Percentiles rank a stretch among this genome's conserved stretches.
phyloP scores from a whole-genome alignment of 176 grass and related monocot species.

The Pharus latifolius region DNA sequence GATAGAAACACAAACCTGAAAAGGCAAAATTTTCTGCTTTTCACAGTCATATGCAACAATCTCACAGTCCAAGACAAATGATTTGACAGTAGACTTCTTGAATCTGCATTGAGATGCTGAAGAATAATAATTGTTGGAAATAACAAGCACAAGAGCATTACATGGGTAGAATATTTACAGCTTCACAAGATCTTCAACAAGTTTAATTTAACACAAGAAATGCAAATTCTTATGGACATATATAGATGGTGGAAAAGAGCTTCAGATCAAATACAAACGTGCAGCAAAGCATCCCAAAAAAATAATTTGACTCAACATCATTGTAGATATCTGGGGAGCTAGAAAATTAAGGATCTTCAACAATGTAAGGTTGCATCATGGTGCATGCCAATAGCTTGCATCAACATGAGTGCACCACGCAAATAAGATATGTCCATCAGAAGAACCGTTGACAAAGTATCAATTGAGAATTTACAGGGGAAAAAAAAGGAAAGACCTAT shows the following conservation, averaged over 20 bases:
- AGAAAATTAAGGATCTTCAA: not conserved
- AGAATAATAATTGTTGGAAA: constrained; percentile 8
- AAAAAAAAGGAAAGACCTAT: not conserved
- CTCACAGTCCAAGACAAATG: constrained; percentile 96
- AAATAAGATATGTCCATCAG: not conserved
- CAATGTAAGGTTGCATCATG: not conserved
- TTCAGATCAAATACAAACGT: not conserved
- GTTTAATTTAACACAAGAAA: not conserved
- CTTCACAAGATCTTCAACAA: not conserved
- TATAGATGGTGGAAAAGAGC: not conserved
- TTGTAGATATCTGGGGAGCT: not conserved
- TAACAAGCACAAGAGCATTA: not conserved
- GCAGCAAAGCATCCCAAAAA: not conserved
- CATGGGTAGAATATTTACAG: not conserved
- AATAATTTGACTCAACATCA: not conserved
- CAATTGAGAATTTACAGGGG: not conserved
- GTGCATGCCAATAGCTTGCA: not conserved
- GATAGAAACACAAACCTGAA: constrained; percentile 63
- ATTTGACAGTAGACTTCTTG: constrained; percentile 65
- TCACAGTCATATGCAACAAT: constrained; percentile 91
- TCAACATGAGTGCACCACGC: not conserved
- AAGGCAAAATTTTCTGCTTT: constrained; percentile 85
- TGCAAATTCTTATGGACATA: not conserved
- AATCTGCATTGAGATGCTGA: constrained; percentile 59
- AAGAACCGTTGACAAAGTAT: not conserved